Base-by-base conservation (phyloP, 2,329 filamentous ascomycete genomes). In the Penicillium expansum region DNA sequence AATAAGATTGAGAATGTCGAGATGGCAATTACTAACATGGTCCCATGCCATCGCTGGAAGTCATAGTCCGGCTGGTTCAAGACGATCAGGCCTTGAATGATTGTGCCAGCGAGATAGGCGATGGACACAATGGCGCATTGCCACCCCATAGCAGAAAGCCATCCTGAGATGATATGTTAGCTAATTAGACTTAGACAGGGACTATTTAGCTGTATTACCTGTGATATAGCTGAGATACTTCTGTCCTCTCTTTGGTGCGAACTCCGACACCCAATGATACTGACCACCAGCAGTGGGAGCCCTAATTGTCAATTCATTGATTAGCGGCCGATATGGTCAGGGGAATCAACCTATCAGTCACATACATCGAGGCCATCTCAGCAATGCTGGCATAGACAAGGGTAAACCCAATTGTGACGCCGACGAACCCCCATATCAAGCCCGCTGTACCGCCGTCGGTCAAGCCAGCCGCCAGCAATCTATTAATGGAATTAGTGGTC, bases 161-260 rank as follows among this genome's bases (percentile, higher is more conserved):
- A 79, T 14, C 74, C 74, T 75, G 37, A n/a, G 18, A 24, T 13
- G 29, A 57, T 42, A 55, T 49, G 2, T 51, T 43, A 47, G 11
- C 8, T 14, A 13, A 9, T 24, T 3, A 20, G 27, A n/a, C 6
- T 13, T 18, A 27, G 18, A 13, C 0, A 48, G n/a, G 30, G 13
- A 27, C 16, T 16, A n/a, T n/a, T n/a, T n/a, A 22, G 27, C 22
- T 42, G 3, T 24, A 52, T 47, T 69, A 72, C 76, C 75, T 13
- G 77, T 75, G 32, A 75, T 72, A 62, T 80, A 81, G 50, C 77
- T 80, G 0, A 81, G 67, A 32, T 74, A 72, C 35, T 75, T 78
- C 53, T 79, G 76, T 27, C 59, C 71, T 6, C 62, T 64, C 13
- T 59, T 66, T 16, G 77, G 77, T n/a, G 78, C 76, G 59, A 81